A percentile compares a stretch with the other conserved stretches of the same genome.
Conservation (phyloP, 257 asterid species). For the Ocimum tenuiflorum region DNA sequence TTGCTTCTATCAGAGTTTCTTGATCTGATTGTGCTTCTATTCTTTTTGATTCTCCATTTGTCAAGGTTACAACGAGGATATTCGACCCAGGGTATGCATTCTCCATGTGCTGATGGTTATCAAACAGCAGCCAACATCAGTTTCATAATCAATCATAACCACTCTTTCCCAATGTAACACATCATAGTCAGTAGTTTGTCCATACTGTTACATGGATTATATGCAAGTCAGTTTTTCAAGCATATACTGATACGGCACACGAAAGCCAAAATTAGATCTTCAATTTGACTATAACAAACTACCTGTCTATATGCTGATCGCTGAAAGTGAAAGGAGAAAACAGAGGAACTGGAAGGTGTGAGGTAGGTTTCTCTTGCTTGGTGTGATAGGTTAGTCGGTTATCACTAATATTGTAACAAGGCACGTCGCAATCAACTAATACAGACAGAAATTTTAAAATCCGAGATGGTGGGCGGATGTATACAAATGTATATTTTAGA, state of each 20-base stretch:
- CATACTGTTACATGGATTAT: background rate
- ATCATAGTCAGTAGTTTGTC: constrained; percentile 1
- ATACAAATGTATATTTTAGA: too few relatives aligned
- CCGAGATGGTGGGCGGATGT: background rate
- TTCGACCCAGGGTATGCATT: constrained; percentile 88
- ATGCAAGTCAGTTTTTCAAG: background rate
- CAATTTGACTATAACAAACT: background rate
- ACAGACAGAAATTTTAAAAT: background rate
- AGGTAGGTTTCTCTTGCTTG: background rate
- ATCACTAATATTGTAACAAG: constrained; percentile 5
- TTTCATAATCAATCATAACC: constrained; percentile 13
- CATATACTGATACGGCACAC: too few relatives aligned
- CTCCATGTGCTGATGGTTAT: constrained; percentile 77
- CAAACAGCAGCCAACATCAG: constrained; percentile 12
- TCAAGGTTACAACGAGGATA: constrained; percentile 77
- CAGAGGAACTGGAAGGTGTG: background rate
- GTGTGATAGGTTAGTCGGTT: constrained; percentile 13
- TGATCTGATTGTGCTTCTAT: constrained; percentile 75
- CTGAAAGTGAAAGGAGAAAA: constrained; percentile 2
- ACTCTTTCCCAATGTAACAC: background rate
- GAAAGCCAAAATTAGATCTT: background rate
- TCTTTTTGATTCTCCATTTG: constrained; percentile 85
- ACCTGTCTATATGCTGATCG: background rate
- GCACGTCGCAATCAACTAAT: constrained; percentile 1
- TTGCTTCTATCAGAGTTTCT: constrained; percentile 75